phyloP scores from a whole-genome alignment of 495 filamentous ascomycete genomes.

The Penicillium ucsense region DNA sequence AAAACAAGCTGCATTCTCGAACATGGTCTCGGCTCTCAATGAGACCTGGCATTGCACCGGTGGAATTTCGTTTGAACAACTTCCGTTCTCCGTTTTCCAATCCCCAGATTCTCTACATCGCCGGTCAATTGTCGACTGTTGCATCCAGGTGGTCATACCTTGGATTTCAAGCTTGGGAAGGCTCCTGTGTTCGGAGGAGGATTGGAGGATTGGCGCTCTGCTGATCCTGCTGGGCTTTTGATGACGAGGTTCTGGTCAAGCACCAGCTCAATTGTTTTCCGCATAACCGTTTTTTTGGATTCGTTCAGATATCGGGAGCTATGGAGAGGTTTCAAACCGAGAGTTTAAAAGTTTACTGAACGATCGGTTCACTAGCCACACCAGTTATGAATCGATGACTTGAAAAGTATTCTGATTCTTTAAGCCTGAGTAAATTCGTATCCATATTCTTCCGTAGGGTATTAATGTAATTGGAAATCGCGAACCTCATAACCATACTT shows the following conservation, averaged over 20 bases:
- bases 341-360: conserved; percentile 30
- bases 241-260: conserved; percentile 34
- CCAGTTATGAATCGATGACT: conserved; percentile 21
- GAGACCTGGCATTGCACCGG: conserved; percentile 12
- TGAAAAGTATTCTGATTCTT: conserved; percentile 5
- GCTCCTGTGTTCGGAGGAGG: conserved; percentile 32
- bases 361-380: conserved; percentile 20
- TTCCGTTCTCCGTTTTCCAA: conserved; percentile 16
- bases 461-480: no score
- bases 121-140: conserved; percentile 13
- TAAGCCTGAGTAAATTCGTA: not conserved
- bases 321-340: conserved; percentile 34
- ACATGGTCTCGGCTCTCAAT: conserved; percentile 18
- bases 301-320: conserved; percentile 13
- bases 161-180: conserved; percentile 17
- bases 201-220: conserved; percentile 19
- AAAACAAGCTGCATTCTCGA: conserved; percentile 20
- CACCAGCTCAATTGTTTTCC: conserved; percentile 9
- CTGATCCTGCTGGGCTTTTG: conserved; percentile 15
- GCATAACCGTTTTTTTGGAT: conserved; percentile 5
- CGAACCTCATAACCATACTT: not conserved
- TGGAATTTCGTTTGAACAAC: conserved; percentile 29
- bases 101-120: conserved; percentile 21
- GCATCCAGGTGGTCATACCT: conserved; percentile 3
- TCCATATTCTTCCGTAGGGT: no score